Base-by-base conservation (phyloP, 805 yeast genomes). In the Saccharomycopsis lassenensis region DNA sequence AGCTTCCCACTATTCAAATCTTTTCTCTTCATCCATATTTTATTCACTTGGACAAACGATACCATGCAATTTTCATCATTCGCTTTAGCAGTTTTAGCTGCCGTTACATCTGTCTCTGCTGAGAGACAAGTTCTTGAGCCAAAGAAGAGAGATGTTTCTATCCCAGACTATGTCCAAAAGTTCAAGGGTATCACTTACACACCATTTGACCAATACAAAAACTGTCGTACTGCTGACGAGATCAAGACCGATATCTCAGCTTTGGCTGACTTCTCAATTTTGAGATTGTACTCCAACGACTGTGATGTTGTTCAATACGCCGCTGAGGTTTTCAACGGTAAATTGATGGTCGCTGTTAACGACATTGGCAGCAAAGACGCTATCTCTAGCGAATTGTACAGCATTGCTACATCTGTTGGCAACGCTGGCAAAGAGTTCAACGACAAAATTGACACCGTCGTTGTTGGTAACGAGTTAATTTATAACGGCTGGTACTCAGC, bases 381-480 rank as follows among this genome's bases (percentile, higher is more conserved):
- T 12, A 40, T 43, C 27, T 16, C 31, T 22, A 28, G 19, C 33
- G 44, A 43, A 11, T 24, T 43, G 11, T 34, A 36, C 35, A 49
- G 61, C 14, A 48, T 48, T 24, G 77, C 76, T 22, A 69, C 75
- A 19, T 50, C 53, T 15, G 41, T 54, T 14, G 52, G 56, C 21
- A 51, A 65, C 10, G 56, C 54, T 24, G 76, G 77, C 24, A 74
- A 81, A 79, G 55, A 56, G 47, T 74, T 70, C 6, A 65, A 76
- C 33, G 63, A 71, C 47, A 66, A 14, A 8, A 37, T 43, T 24
- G 32, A 43, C 37, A 31, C 82, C 11, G 71, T 76, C 38, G 52
- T 77, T 18, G 63, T 76, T 41, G 83, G 83, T 43, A 76, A 76
- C 50, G 84, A 76, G 52, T 58, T 71, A 59, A 75, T 76, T 24